Evolutionary conservation across 129 eudicot species (phyloP), one percentile per base, ranked within the genome.

Genomic region (Helichrysum umbraculigerum): DNA sequence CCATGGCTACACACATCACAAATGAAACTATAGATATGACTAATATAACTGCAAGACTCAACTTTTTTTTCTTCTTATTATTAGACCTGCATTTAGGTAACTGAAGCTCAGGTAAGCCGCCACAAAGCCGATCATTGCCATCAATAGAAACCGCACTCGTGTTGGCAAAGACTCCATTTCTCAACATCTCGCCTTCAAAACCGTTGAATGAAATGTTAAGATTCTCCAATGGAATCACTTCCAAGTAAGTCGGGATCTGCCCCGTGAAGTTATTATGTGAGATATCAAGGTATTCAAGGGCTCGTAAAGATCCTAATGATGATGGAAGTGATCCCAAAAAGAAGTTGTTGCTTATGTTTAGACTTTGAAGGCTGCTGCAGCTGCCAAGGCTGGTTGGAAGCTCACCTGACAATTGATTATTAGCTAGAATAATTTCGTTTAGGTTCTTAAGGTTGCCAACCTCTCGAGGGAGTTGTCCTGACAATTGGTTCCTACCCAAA

Each of bases 211-310:
- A 84, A 32, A 84, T 51, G 50, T 80, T 74, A 4, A 84, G 80
- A 32, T 2, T 42, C 58, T 10, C 21, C 59, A 81, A 52, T 1
- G 77, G 66, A 7, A 86, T 65, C 6, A 51, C 57, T 77, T 70
- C 80, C 11, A 84, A 52, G 21, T 71, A 79, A 20, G 17, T 7
- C 0, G 91, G 86, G 16, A 87, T 81, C 19, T 5, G 35, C 2
- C 91, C 91, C 0, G 85, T 84, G 34, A 87, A 70, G 76, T 87
- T 83, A 80, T 87, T 87, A 34, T 16, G 58, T 1, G 91, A 84
- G 5, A 87, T 32, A 19, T 87, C 82, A 0, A 87, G 59, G 32
- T 20, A 51, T 39, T 66, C 62, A 1, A 87, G 64, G 0, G 79
- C 91, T 25, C 72, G 82, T 50, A 87, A 56, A 2, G 85, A 74